Base-by-base conservation (phyloP, 495 filamentous ascomycete genomes). In the Darksidea phi region DNA sequence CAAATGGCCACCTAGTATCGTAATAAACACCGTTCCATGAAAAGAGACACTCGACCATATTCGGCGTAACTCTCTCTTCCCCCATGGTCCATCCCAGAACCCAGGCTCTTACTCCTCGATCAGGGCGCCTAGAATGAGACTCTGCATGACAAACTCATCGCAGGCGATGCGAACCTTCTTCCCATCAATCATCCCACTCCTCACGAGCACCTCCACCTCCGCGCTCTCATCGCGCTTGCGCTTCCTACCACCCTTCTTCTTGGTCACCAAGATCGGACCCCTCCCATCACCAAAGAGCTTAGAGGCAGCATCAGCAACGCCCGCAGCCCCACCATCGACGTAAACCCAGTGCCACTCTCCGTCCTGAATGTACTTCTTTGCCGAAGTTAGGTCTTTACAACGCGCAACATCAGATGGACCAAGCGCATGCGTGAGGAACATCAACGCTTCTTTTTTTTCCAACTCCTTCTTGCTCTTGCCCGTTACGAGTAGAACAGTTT, bases 131-230 rank as follows among this genome's bases (percentile, higher is more conserved):
- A 96, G 68, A 62, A 98, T 97, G 60, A 97, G 75, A 71, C 91
- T 97, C 77, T 98, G 95, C 57, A 95, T 86, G 28, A 97, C 83
- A 70, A 90, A 84, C 70, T 97, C 92, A 75, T 95, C 89, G 32
- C 86, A 87, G 45, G 96, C 80, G 58, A 90, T 70, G 70, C 79
- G 81, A 37, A 87, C 75, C 66, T 72, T 79, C 64, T 81, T 80
- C 8, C 57, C 61, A 13, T n/a, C 41, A 6, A 68, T 51, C n/a
- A 52, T 65, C 68, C 50, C 77, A 68, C 59, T 57, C 65, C 43
- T 37, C 0, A 60, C 51, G 43, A 48, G 55, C 38, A 28, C 70
- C 37, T 49, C 52, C 1, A 43, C 1, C 21, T 57, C 54, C 11
- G 41, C 47, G 48, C 50, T 63, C 10, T 49, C 63, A 37, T 66